These are phyloP conservation scores for Dipteronia sinensis DNA, from an alignment of 345 rosid genomes.

Conservation along the genomic window DNA sequence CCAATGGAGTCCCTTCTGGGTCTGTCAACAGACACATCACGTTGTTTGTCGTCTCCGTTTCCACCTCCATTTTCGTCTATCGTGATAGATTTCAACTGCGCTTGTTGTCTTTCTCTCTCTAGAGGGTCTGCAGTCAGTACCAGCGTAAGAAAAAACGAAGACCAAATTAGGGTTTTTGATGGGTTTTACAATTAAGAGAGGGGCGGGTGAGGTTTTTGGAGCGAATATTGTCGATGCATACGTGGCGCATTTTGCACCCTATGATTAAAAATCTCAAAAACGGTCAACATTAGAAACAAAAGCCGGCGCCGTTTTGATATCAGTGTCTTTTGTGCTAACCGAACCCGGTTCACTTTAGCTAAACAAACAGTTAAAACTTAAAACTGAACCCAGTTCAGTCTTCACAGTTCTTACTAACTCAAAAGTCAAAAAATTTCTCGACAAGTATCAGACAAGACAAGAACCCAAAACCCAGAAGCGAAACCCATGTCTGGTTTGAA, in stretches of 20 bases:
- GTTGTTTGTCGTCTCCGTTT: slow-evolving; percentile 42
- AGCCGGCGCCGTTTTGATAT: neutral
- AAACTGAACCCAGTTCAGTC: neutral
- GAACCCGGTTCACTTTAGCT: neutral
- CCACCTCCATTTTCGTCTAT: slow-evolving; percentile 39
- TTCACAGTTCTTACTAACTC: too few relatives aligned
- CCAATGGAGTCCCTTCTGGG: slow-evolving; percentile 72
- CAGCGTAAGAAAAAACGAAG: neutral
- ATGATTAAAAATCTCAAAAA: neutral
- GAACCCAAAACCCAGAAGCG: neutral
- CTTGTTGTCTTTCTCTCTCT: neutral
- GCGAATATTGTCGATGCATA: neutral
- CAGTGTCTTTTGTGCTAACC: neutral
- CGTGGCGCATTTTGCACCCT: neutral
- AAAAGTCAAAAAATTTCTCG: neutral
- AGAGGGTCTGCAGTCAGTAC: neutral
- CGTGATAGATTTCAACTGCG: neutral
- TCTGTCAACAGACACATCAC: slow-evolving; percentile 85
- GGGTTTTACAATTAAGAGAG: neutral
- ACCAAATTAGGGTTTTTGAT: neutral
- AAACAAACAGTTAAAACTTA: neutral
- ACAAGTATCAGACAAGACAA: neutral
- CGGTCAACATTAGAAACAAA: neutral
- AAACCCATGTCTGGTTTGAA: slow-evolving; percentile 15
- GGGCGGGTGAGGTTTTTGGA: neutral